Conservation (phyloP, 495 filamentous ascomycete species). For the Penicillium canescens region DNA sequence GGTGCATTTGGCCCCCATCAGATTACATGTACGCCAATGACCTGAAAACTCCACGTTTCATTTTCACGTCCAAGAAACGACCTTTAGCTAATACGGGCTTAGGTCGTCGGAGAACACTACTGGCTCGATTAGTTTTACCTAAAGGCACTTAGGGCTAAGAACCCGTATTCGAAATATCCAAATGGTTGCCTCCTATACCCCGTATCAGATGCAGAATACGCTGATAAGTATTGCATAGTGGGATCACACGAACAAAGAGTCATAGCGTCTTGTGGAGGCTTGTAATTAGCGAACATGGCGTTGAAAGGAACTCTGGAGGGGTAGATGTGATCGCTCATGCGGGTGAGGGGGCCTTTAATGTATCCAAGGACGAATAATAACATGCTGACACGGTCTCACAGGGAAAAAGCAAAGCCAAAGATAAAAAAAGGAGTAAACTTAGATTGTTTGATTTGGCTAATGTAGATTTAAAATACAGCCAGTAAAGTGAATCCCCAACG, state of each 20-base stretch:
- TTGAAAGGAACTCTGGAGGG: not conserved
- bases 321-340: not conserved
- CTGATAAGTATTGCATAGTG: not conserved
- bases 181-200: not conserved
- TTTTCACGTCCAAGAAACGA: not conserved
- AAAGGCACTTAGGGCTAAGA: not conserved
- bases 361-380: not conserved
- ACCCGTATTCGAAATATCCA: not conserved
- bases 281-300: not conserved
- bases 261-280: not conserved
- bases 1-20: not conserved
- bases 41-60: not conserved
- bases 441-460: not conserved
- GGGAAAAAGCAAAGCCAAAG: constrained; percentile 3
- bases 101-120: too few relatives aligned
- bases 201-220: not conserved
- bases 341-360: not conserved
- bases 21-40: not conserved
- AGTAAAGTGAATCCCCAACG: not conserved
- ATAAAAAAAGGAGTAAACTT: not conserved
- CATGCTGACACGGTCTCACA: not conserved
- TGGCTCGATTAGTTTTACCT: too few relatives aligned
- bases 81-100: too few relatives aligned
- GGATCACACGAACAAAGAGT: not conserved
- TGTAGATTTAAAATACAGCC: not conserved